These are phyloP conservation scores for Eragrostis curvula DNA, from an alignment of 176 grass and related monocot genomes.

Conservation along the genomic window DNA sequence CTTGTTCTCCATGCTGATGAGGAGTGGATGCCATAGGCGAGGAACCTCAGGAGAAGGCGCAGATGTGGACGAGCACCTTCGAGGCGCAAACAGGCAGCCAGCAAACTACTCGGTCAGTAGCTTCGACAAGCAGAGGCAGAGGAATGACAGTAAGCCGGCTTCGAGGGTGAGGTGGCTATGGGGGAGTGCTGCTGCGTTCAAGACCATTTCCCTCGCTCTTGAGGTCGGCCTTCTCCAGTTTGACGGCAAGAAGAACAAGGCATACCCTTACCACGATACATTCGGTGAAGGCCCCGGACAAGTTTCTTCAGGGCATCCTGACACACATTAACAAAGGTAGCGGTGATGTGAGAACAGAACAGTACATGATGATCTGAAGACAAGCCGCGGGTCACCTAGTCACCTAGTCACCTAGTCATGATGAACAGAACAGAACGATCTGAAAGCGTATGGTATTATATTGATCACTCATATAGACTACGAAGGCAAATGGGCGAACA, in stretches of 20 bases:
- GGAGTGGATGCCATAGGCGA: not conserved
- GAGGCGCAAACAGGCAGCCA: not conserved
- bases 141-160: not conserved
- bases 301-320: not conserved
- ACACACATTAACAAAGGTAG: too few relatives aligned
- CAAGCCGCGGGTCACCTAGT: too few relatives aligned
- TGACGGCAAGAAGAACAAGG: not conserved
- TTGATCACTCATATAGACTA: too few relatives aligned
- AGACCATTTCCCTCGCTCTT: not conserved
- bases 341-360: too few relatives aligned
- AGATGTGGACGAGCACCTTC: not conserved
- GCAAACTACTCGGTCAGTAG: not conserved
- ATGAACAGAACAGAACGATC: too few relatives aligned
- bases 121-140: not conserved
- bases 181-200: not conserved
- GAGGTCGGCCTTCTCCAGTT: not conserved
- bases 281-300: not conserved
- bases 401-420: too few relatives aligned
- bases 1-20: not conserved
- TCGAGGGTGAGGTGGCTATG: not conserved
- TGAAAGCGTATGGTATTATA: too few relatives aligned
- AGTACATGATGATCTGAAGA: too few relatives aligned
- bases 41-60: not conserved
- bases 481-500: too few relatives aligned
- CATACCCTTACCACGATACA: not conserved